Evolutionary conservation across 306 rosid species (phyloP), one percentile per base, ranked within the genome.

Genomic region (Vicia faba): DNA sequence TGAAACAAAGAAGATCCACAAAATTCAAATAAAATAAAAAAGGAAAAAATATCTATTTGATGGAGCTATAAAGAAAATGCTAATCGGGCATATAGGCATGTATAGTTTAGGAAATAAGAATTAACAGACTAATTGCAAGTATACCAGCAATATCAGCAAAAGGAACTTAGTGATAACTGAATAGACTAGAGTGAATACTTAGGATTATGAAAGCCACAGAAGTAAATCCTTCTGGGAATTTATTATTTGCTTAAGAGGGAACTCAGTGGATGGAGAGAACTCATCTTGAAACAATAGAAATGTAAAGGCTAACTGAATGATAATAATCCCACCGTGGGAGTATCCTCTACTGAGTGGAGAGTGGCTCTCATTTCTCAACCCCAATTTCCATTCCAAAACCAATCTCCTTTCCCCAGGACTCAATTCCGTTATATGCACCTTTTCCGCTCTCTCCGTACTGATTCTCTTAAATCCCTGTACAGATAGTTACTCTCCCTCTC

Each of bases 121-220:
- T 53, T 8, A 35, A 68, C 62, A 68, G 8, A 68, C 13, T 20
- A 51, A n/a, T 38, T n/a, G 9, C 39, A 53, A 51, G 40, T 13
- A 13, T 38, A 51, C 10, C 51, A 53, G 49, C 64, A 40, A 70
- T 56, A 23, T 38, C 11, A 31, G 18, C 36, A 11, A 31, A 72
- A 54, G 55, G 20, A 7, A 33, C 38, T 33, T 33, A 33, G 36
- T 8, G 36, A 31, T 31, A 31, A 6, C 8, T 31, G 36, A 31
- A 31, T 31, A 31, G 0, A 31, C 8, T 31, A 31, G 5, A 31
- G 36, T 20, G 23, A 20, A 20, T 20, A 20, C 5, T 28, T 28
- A 28, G 31, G 31, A 28, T 28, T 3, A 28, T 28, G 31, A 5
- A 28, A 28, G 31, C 5, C 31, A 29, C 7, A 29, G 35, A 29